Evolutionary conservation across 768 basidiomycete species (phyloP).

Genomic region (Boletellus ananas): DNA sequence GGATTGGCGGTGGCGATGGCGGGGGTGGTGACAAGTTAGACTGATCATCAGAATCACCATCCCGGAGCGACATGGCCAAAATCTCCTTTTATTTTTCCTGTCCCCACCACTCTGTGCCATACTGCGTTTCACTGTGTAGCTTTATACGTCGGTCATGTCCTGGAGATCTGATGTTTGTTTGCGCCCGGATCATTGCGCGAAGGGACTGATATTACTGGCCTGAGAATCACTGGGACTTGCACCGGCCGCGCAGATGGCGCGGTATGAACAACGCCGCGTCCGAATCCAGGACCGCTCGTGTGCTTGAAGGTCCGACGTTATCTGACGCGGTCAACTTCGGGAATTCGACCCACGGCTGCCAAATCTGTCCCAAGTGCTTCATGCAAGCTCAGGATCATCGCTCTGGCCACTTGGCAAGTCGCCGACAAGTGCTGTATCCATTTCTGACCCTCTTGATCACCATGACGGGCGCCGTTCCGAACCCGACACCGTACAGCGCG

Average conservation of each 20-base stretch:
- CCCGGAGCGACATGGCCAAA: not conserved
- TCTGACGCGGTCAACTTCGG: conserved; percentile 1
- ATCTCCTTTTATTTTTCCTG: conserved; percentile 5
- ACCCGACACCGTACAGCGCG: not conserved
- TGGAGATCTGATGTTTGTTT: conserved; percentile 12
- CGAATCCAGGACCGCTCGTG: conserved; percentile 6
- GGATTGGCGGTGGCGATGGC: conserved; percentile 1
- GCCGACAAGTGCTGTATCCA: conserved; percentile 9
- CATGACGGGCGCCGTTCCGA: conserved; percentile 7
- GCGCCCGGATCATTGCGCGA: not conserved
- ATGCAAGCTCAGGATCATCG: conserved; percentile 5
- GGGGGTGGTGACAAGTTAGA: conserved; percentile 12
- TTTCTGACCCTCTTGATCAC: conserved; percentile 12
- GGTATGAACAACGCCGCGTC: conserved; percentile 11
- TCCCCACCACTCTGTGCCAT: not conserved
- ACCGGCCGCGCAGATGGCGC: not conserved
- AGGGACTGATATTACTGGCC: conserved; percentile 4
- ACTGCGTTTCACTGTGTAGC: conserved; percentile 8
- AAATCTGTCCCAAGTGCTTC: conserved; percentile 12
- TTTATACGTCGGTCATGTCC: conserved; percentile 2
- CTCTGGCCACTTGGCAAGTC: conserved; percentile 19
- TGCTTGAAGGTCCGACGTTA: conserved; percentile 8
- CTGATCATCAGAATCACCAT: not conserved
- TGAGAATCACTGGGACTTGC: not conserved
- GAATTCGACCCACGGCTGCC: not conserved